Evolutionary conservation across 1,284 basidiomycete genomes (phyloP).

Genomic region (Schizophyllum amplum): DNA sequence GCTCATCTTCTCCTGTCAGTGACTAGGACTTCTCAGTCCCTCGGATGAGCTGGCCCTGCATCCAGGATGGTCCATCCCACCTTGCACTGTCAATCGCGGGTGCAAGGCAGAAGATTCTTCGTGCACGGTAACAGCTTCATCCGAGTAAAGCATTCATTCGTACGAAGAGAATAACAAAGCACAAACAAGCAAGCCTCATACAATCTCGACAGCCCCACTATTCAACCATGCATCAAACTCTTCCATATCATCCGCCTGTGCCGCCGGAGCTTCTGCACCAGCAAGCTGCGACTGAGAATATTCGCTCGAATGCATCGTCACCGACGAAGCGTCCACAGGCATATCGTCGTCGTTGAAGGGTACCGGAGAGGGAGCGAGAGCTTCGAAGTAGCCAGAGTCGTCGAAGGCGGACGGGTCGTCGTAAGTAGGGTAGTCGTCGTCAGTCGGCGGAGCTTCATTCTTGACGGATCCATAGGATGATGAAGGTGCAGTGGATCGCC

Average conservation of each 20-base stretch:
- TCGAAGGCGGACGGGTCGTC: neutral
- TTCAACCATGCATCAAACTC: conserved; percentile 39
- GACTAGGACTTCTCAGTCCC: no score
- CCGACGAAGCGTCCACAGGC: neutral
- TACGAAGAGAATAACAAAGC: no score
- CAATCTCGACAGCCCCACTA: conserved; percentile 33
- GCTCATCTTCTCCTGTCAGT: no score
- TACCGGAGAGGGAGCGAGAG: neutral
- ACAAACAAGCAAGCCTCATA: conserved; percentile 7
- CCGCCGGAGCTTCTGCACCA: neutral
- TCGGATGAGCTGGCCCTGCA: no score
- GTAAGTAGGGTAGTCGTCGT: neutral
- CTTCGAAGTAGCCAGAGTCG: neutral
- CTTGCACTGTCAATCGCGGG: no score
- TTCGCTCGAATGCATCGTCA: neutral
- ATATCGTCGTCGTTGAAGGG: neutral
- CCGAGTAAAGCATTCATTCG: no score
- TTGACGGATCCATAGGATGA: neutral
- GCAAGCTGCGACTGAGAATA: neutral
- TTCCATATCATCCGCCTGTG: conserved; percentile 26
- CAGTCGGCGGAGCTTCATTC: neutral
- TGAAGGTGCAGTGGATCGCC: neutral
- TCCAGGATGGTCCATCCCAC: no score
- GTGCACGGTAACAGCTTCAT: no score
- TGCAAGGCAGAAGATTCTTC: no score